Base-by-base conservation (phyloP, 2,329 filamentous ascomycete species). In the Monosporascus sp. region DNA sequence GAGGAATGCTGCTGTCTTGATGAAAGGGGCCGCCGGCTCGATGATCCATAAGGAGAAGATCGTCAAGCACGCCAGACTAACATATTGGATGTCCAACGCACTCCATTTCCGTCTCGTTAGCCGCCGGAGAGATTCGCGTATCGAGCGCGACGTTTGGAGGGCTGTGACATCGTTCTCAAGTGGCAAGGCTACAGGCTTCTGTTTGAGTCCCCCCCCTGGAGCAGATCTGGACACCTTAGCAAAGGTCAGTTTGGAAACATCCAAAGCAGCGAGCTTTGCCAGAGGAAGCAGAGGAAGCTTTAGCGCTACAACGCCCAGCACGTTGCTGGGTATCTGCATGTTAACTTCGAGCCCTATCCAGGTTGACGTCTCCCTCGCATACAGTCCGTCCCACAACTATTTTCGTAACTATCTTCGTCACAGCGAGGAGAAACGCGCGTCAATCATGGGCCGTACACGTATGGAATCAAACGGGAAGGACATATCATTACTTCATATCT, bases 1-100 rank as follows among this genome's bases (percentile, higher is more conserved):
- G 1, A 85, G 78, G 15, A 90, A 80, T 42, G 87, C 82, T 47
- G 84, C 79, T 1, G 86, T 85, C 79, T 96, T 97, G 58, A 87
- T 73, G 51, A 93, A 70, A 0, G 90, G 88, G 1, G 90, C 90
- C 0, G 90, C 81, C 58, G 92, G 88, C 56, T 93, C 90, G 58
- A 97, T 84, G 63, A 81, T 62, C 57, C 58, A 88, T 56, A 97
- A 79, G 50, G 87, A 90, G 74, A 96, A 96, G 61, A 96, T 83
- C 61, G 84, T 84, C 48, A 96, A 71, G 51, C 86, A 80, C 54
- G 85, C 81, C 27, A 96, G 73, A 53, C 93, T 75, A 49, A 90
- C 70, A 70, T 97, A 95, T 73, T 97, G 92, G 41, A 88, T 80
- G 70, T 97, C 93, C 68, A 91, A 88, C 49, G 86, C 75, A 49